phyloP scores from a whole-genome alignment of 2,329 filamentous ascomycete species.

The Fusarium nygamai region DNA sequence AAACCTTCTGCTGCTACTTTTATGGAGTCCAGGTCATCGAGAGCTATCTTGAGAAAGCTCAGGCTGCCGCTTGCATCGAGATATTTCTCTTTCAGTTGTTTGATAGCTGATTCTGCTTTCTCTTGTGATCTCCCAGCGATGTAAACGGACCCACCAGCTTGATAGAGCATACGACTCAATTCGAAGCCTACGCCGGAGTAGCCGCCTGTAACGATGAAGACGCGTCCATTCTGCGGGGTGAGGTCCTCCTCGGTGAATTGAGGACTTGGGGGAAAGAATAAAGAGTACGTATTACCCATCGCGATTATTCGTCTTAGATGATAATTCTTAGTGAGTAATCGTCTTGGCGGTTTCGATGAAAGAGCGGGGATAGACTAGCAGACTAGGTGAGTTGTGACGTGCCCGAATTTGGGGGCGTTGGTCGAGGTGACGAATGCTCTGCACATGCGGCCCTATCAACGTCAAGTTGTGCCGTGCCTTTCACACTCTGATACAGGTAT shows the following conservation, averaged over 20 bases:
- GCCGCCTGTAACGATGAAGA: constrained; percentile 31
- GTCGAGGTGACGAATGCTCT: background rate
- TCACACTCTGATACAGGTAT: background rate
- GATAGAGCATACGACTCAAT: constrained; percentile 17
- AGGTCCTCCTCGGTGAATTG: constrained; percentile 7
- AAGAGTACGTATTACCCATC: constrained; percentile 17
- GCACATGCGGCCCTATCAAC: background rate
- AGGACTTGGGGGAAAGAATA: constrained; percentile 11
- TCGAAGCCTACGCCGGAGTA: constrained; percentile 33
- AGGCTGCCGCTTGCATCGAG: background rate
- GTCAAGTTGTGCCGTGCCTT: background rate
- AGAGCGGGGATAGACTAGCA: constrained; percentile 4
- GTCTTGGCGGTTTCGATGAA: background rate
- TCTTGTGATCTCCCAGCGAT: constrained; percentile 27
- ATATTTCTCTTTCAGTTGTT: background rate
- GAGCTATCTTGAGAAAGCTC: constrained; percentile 5
- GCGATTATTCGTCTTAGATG: background rate
- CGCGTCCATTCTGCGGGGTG: background rate
- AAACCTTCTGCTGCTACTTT: constrained; percentile 15
- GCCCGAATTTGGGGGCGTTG: background rate
- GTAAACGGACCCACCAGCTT: constrained; percentile 19
- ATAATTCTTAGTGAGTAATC: background rate
- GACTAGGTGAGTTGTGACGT: background rate
- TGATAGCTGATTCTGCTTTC: constrained; percentile 5
- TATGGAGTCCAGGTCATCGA: constrained; percentile 22